These are phyloP conservation scores for Brettanomyces sp. DNA, from an alignment of 805 yeast genomes.

Conservation along the genomic window DNA sequence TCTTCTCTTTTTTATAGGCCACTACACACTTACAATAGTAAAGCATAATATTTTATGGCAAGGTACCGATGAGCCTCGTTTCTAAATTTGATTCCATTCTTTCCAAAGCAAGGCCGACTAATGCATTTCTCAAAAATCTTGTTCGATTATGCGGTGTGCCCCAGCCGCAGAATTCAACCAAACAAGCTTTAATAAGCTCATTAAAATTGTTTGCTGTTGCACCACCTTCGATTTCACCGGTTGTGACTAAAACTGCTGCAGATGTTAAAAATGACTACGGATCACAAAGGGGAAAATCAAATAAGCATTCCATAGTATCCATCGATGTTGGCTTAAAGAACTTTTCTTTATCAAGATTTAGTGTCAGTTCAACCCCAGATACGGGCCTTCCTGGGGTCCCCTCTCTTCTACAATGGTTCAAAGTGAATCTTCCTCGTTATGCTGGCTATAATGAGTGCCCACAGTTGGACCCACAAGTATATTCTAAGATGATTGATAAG, in stretches of 20 bases:
- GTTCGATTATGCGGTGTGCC: not conserved
- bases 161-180: not conserved
- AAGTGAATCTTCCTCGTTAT: conserved; percentile 22
- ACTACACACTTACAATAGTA: too few species aligned
- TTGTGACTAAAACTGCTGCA: too few species aligned
- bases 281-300: too few species aligned
- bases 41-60: too few species aligned
- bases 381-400: conserved; percentile 5
- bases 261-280: too few species aligned
- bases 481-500: conserved; percentile 14
- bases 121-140: not conserved
- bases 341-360: conserved; percentile 22
- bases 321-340: conserved; percentile 28
- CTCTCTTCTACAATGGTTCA: conserved; percentile 21
- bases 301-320: conserved; percentile 13
- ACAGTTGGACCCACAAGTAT: conserved; percentile 21
- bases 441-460: conserved; percentile 5
- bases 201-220: not conserved
- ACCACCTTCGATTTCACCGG: not conserved
- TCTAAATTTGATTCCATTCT: not conserved
- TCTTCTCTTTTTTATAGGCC: too few species aligned
- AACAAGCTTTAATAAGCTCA: not conserved
- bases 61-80: not conserved
- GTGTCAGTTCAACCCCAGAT: conserved; percentile 1
- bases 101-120: not conserved